Evolutionary conservation across 2,329 filamentous ascomycete species (phyloP), one percentile per base, ranked within the genome.

Genomic region (Aphanocladium album): DNA sequence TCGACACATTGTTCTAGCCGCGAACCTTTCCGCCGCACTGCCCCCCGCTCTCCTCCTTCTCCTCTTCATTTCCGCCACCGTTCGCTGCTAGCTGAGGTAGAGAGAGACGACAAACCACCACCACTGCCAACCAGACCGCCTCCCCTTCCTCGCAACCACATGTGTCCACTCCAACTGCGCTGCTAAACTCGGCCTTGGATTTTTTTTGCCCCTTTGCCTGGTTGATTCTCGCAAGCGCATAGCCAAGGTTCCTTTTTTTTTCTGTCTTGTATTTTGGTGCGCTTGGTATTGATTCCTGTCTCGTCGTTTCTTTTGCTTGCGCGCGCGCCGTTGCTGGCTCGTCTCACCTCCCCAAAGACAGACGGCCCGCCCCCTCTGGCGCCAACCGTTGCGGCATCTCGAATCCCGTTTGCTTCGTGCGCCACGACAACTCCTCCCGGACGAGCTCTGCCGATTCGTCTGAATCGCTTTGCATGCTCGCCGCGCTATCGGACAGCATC

Each of bases 81-180:
- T 56, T 56, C 23, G 33, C 39, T 56, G 37, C 30, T 23, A 30
- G 37, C 17, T 27, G n/a, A 51, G 21, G 33, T 19, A 43, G 19
- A 41, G 21, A 27, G 16, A 21, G n/a, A 45, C 39, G 39, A 55
- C 39, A 21, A 45, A 27, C 33, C 51, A 41, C 51, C 19, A 41
- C 33, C 50, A 27, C 33, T 16, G 23, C 33, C 55, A 19, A 50
- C 27, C 55, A 50, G 45, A 50, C 55, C 55, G 45, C 55, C 55
- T 43, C 46, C 43, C 33, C 35, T 19, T 23, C 33, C 46, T 23
- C 41, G n/a, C 27, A 47, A 58, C 46, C 23, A 43, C 55, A 50
- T 58, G 55, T 51, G 55, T 58, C 46, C 55, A 51, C 55, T 39
- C 23, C 55, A 43, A 43, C 55, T 58, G n/a, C 55, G 55, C 55